Evolutionary conservation across 2,329 filamentous ascomycete species (phyloP).

Genomic region (Talaromyces albobiverticillius): DNA sequence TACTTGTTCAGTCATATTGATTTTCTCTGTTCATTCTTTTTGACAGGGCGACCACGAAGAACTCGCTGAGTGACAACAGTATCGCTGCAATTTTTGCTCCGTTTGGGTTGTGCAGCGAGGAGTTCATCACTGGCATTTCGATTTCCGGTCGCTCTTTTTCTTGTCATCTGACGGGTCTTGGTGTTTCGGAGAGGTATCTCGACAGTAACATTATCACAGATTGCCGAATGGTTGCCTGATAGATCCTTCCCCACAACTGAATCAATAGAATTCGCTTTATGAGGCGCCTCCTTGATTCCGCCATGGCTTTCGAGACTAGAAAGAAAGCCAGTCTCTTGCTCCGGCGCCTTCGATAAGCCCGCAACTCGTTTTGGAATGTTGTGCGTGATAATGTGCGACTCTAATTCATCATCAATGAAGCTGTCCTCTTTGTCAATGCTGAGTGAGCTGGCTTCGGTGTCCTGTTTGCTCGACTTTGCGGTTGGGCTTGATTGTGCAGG

Average conservation of each 20-base stretch:
- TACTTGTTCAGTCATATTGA: neutral
- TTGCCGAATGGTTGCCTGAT: neutral
- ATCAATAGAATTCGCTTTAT: neutral
- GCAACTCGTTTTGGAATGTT: neutral
- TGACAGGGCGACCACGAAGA: neutral
- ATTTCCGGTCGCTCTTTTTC: neutral
- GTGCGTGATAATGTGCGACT: neutral
- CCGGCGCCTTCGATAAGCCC: too few relatives aligned
- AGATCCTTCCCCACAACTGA: neutral
- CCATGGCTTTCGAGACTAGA: neutral
- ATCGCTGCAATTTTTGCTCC: neutral
- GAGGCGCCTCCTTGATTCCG: neutral
- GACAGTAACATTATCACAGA: neutral
- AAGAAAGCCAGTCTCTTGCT: too few relatives aligned
- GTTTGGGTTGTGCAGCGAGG: neutral
- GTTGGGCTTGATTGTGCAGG: neutral
- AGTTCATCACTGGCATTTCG: conserved; percentile 2
- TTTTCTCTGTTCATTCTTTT: neutral
- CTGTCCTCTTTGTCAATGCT: neutral
- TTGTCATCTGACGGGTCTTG: neutral
- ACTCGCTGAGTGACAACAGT: neutral
- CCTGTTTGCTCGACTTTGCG: neutral
- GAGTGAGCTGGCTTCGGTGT: neutral
- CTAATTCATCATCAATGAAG: neutral
- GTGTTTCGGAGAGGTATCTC: neutral